Conservation (phyloP, 345 rosid species). For the Zanthoxylum bungeanum region DNA sequence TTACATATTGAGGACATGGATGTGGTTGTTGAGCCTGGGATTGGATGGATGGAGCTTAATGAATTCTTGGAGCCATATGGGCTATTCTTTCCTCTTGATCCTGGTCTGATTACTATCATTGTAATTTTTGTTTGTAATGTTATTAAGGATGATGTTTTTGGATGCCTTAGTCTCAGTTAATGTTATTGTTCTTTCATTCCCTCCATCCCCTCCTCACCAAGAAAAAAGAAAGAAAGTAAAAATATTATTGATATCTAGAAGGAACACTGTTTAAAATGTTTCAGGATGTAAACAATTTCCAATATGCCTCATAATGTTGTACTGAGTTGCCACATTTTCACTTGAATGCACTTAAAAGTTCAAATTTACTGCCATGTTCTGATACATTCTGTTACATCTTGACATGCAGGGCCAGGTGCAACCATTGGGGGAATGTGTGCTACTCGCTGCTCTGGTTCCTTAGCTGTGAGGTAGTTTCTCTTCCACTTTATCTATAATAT, state of each 20-base stretch:
- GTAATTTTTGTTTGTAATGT: not conserved
- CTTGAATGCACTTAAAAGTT: not conserved
- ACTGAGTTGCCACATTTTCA: conserved; percentile 1
- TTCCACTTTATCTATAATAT: conserved; percentile 8
- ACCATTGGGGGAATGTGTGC: conserved; percentile 97
- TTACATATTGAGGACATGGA: conserved; percentile 92
- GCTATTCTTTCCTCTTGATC: conserved; percentile 93
- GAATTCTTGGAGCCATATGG: conserved; percentile 84
- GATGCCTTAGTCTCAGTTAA: not conserved
- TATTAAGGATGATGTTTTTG: not conserved
- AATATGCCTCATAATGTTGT: not conserved
- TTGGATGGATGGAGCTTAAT: conserved; percentile 95
- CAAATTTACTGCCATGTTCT: not conserved
- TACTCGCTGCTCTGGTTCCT: conserved; percentile 94
- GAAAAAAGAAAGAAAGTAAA: not conserved
- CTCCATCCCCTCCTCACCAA: not conserved
- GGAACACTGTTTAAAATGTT: not conserved
- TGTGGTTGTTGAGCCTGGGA: conserved; percentile 94
- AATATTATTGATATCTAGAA: not conserved
- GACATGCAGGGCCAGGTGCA: conserved; percentile 85
- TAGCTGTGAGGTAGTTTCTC: conserved; percentile 77
- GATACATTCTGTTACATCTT: conserved; percentile 1
- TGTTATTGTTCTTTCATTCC: not conserved
- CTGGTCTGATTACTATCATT: conserved; percentile 44
- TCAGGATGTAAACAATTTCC: not conserved